Evolutionary conservation across 1,139 yeast species (phyloP), one percentile per base, ranked within the genome.

Genomic region (Debaryomyces subglobosus): DNA sequence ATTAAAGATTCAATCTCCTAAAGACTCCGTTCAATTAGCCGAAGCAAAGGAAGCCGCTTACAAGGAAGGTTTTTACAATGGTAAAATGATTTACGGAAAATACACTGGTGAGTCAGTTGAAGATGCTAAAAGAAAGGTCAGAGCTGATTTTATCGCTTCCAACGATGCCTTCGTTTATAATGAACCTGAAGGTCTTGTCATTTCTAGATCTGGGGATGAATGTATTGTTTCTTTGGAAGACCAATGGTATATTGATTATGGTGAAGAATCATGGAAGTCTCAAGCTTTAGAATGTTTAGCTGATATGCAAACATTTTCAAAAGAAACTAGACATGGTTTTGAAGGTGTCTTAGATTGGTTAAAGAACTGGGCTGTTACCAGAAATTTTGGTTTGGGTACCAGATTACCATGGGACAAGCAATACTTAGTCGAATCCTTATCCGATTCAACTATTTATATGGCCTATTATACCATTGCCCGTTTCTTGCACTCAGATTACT

Each of bases 221-320:
- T 94, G 99, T 80, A 84, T 94, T 61, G 99, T 94, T 46, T 91
- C 98, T 13, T 82, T 95, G 50, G 98, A 95, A 74, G 99, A 95
- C 72, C 99, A 95, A 78, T 95, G 99, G 99, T 95, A 84, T 70
- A 81, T 90, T 63, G 98, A 95, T 69, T 95, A 95, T 64, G 99
- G 99, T 79, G 99, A 95, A 81, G 91, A 85, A 58, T 61, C 73
- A 29, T 95, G 99, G 99, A 88, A 88, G 66, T 69, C 77, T n/a
- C 82, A 83, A 67, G 96, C 98, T 48, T 77, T 86, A 55, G 95
- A 88, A 59, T 88, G 96, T 67, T 80, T 95, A 57, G 78, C 77
- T 41, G 66, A 71, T 56, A 85, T 95, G 95, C 82, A 89, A 69
- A 82, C 95, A 18, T 94, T 81, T 75, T 78, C 86, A 46, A 77